These are phyloP conservation scores for Pestalotiopsis sp. DNA, from an alignment of 2,329 filamentous ascomycete genomes.

Conservation along the genomic window DNA sequence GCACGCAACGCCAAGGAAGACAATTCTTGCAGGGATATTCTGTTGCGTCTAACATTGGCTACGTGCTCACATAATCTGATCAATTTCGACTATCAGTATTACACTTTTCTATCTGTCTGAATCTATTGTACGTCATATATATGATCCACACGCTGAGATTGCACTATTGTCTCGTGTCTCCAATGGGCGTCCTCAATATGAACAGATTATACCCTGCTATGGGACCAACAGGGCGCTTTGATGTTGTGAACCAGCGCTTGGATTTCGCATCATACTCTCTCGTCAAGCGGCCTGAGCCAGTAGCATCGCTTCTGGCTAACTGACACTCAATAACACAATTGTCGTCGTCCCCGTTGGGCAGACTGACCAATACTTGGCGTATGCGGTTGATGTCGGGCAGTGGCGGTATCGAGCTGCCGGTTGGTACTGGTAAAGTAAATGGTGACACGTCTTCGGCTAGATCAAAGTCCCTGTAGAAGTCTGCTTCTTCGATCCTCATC, in stretches of 20 bases:
- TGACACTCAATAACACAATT: neutral
- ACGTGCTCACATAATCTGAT: no score
- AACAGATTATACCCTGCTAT: neutral
- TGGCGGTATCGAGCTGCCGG: conserved; percentile 19
- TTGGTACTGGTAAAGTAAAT: neutral
- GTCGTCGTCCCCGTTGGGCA: neutral
- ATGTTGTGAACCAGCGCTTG: neutral
- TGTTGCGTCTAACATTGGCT: no score
- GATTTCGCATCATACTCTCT: neutral
- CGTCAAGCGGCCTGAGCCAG: neutral
- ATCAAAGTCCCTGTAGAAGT: conserved; percentile 19
- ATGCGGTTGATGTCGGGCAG: conserved; percentile 23
- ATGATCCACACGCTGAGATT: neutral
- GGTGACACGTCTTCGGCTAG: neutral
- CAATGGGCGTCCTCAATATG: neutral
- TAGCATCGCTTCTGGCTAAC: neutral
- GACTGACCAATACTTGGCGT: conserved; percentile 18
- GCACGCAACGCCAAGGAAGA: no score
- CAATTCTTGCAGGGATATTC: no score
- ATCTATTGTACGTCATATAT: neutral
- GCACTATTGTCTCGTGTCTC: neutral
- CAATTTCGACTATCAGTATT: no score
- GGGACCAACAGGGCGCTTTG: neutral
- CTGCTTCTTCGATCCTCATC: conserved; percentile 39
- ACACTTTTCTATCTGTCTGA: neutral